These are phyloP conservation scores for Arbutus unedo DNA, from an alignment of 148 eudicot genomes.

Conservation along the genomic window DNA sequence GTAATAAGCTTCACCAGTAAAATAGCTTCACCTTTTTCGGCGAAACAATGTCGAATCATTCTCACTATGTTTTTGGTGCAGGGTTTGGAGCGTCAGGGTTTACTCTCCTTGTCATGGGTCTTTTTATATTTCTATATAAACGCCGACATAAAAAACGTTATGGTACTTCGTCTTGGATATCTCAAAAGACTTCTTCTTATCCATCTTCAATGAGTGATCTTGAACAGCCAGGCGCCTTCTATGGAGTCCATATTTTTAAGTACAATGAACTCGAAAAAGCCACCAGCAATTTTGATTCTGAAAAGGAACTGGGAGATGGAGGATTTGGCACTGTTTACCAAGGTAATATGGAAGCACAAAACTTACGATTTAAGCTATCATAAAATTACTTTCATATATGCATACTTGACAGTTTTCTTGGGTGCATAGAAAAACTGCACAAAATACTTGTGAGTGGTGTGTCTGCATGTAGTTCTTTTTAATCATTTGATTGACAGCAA, in stretches of 20 bases:
- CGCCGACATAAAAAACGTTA: conserved; percentile 13
- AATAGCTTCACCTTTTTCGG: neutral
- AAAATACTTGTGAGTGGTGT: too few relatives aligned
- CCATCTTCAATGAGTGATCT: conserved; percentile 18
- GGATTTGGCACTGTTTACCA: conserved; percentile 71
- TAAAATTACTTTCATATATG: neutral
- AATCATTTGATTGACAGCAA: neutral
- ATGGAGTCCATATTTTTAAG: conserved; percentile 45
- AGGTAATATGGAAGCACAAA: conserved; percentile 33
- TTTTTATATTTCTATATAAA: neutral
- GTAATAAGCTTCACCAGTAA: neutral
- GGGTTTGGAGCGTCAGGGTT: conserved; percentile 16
- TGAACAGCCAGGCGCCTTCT: conserved; percentile 24
- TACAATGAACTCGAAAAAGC: conserved; percentile 55
- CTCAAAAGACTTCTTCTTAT: conserved; percentile 7
- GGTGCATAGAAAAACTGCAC: neutral
- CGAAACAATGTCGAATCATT: neutral
- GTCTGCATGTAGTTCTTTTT: neutral
- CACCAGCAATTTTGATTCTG: conserved; percentile 48
- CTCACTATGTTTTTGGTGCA: conserved; percentile 1
- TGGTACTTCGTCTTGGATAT: neutral
- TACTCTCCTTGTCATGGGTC: conserved; percentile 3
- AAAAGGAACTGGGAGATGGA: conserved; percentile 65
- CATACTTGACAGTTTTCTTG: neutral
- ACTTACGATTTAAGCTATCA: neutral